Base-by-base conservation (phyloP, 2,329 filamentous ascomycete species). In the Epichloe uncinata region DNA sequence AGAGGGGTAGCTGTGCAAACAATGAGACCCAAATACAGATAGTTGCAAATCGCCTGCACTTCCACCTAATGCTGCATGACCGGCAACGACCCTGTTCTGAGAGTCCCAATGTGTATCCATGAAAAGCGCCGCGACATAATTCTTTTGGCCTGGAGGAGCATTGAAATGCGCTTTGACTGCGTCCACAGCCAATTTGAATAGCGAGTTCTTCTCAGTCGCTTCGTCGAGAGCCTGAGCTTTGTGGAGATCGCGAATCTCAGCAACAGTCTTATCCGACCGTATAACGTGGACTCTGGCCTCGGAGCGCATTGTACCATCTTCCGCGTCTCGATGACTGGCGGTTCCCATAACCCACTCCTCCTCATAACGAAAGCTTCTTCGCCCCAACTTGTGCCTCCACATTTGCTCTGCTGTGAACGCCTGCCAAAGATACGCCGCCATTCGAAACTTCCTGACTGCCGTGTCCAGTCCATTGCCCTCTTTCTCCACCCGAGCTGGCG, bases 371-470 rank as follows among this genome's bases (percentile, higher is more conserved):
- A 96, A 97, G 48, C 80, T 83, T 51, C 91, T 81, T 52, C 91
- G 79, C 9, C 90, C 89, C 57, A 97, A 80, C 53, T 84, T 86
- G 63, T 95, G 86, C 54, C 88, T 82, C 64, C 81, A 85, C 91
- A 97, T 97, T 64, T 97, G 90, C 65, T 98, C 93, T 6, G 87
- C 88, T 0, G 91, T 97, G 61, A 95, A 97, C 7, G 90, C 88
- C 64, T 98, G 93, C 90, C 93, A 97, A 13, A 97, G 73, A 63
- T 97, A 96, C 22, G 88, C 91, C 16, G 89, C 85, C 85, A 95
- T 96, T 55, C 90, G 81, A 63, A 93, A 96, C 64, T 98, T 98
- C 60, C 79, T 81, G 47, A 95, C 76, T 0, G 93, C 93, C 7
- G 79, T 81, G 11, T 90, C 83, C 36, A 97, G 63, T 1, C 77